Evolutionary conservation across 1,284 basidiomycete species (phyloP).

Genomic region (Trametes sp.): DNA sequence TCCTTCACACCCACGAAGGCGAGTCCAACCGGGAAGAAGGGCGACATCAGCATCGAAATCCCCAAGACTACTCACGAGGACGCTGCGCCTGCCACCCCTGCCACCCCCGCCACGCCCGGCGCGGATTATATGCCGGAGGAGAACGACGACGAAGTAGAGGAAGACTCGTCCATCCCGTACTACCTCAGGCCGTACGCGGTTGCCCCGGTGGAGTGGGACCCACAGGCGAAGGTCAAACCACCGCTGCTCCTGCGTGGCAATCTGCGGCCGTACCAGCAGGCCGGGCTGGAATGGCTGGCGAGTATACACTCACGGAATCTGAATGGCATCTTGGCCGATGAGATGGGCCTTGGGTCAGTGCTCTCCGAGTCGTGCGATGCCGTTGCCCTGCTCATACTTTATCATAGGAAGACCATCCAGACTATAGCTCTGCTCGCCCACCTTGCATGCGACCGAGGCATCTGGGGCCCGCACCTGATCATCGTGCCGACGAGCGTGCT

Average conservation of each 20-base stretch:
- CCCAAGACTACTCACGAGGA: not conserved
- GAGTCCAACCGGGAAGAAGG: not conserved
- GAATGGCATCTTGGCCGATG: conserved; percentile 94
- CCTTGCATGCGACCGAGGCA: conserved; percentile 92
- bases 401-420: conserved; percentile 91
- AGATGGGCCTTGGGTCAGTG: conserved; percentile 90
- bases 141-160: conserved; percentile 37
- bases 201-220: conserved; percentile 70
- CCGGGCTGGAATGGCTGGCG: conserved; percentile 95
- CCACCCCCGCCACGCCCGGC: conserved; percentile 2
- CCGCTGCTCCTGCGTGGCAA: conserved; percentile 89
- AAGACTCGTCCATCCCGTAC: conserved; percentile 53
- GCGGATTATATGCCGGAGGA: conserved; percentile 17
- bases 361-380: not conserved
- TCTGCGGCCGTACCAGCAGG: conserved; percentile 93
- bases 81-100: conserved; percentile 2
- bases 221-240: conserved; percentile 65
- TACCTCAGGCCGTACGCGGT: conserved; percentile 74
- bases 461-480: conserved; percentile 97
- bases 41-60: not conserved
- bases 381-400: conserved; percentile 10
- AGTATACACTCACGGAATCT: conserved; percentile 87
- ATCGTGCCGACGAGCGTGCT: conserved; percentile 96
- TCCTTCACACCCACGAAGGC: not conserved
- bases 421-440: conserved; percentile 94